phyloP scores from a whole-genome alignment of 768 basidiomycete genomes.

The Suillus bovinus region DNA sequence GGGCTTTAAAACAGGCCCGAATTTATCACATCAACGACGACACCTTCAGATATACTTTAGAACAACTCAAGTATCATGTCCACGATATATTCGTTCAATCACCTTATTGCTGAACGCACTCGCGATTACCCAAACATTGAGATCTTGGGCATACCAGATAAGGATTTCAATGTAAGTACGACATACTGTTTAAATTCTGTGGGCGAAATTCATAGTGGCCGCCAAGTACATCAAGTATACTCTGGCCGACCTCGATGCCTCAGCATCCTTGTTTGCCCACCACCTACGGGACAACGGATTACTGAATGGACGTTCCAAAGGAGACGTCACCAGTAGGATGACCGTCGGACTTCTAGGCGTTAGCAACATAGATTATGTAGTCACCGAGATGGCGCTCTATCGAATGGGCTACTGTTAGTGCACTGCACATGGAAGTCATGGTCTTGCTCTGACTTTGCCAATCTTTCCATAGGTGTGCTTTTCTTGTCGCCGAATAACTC shows the following conservation, averaged over 20 bases:
- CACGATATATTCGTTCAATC: slow-evolving; percentile 28
- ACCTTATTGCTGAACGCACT: slow-evolving; percentile 23
- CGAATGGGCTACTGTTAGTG: slow-evolving; percentile 34
- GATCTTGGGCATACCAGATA: slow-evolving; percentile 27
- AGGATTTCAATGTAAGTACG: slow-evolving; percentile 20
- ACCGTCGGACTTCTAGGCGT: slow-evolving; percentile 27
- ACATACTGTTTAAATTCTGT: not conserved
- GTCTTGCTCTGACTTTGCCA: not conserved
- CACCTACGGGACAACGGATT: slow-evolving; percentile 19
- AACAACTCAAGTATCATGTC: slow-evolving; percentile 15
- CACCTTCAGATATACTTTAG: not conserved
- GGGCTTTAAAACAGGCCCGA: not conserved
- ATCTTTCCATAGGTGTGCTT: slow-evolving; percentile 24
- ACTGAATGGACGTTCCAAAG: slow-evolving; percentile 25
- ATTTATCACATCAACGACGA: not conserved
- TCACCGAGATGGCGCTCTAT: slow-evolving; percentile 26
- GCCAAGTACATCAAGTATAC: slow-evolving; percentile 28
- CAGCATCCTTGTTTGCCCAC: slow-evolving; percentile 29
- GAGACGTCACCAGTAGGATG: slow-evolving; percentile 24
- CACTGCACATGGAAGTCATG: not conserved
- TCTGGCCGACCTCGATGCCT: slow-evolving; percentile 22
- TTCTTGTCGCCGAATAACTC: slow-evolving; percentile 48
- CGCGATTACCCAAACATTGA: slow-evolving; percentile 23
- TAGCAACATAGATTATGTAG: slow-evolving; percentile 29
- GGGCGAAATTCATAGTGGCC: not conserved